Conservation (phyloP, 345 rosid genomes). For the Salix brachista region DNA sequence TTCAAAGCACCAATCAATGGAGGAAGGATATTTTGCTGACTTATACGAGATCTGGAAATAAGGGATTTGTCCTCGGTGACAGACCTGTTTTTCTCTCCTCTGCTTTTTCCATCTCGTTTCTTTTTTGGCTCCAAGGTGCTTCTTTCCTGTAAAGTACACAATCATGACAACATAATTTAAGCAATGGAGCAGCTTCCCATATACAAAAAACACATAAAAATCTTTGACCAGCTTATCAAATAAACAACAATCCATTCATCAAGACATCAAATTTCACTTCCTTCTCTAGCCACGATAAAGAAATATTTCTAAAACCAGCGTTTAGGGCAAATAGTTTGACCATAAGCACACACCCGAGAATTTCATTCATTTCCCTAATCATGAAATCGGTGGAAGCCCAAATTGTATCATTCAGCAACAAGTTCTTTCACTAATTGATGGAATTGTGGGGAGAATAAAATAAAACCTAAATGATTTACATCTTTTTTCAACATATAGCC, state of each 20-base stretch:
- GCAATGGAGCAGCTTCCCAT: background rate
- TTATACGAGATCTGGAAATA: slow-evolving; percentile 8
- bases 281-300: background rate
- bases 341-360: background rate
- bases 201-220: background rate
- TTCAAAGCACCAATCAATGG: slow-evolving; percentile 51
- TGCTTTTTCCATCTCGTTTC: slow-evolving; percentile 12
- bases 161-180: background rate
- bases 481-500: too few species aligned
- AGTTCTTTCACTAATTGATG: background rate
- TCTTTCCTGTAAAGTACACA: slow-evolving; percentile 20
- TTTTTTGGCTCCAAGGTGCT: slow-evolving; percentile 15
- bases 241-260: background rate
- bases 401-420: background rate
- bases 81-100: slow-evolving; percentile 1
- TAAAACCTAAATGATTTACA: background rate
- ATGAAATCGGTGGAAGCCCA: background rate
- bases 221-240: background rate
- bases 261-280: background rate
- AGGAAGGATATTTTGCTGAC: slow-evolving; percentile 13
- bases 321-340: background rate
- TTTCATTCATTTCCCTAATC: background rate
- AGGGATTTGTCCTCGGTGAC: slow-evolving; percentile 7
- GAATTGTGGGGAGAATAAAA: background rate
- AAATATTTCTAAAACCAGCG: background rate